Percentiles rank a stretch among this genome's conserved stretches.
These are phyloP conservation scores for Cercis canadensis DNA, from an alignment of 306 rosid genomes.

Conservation along the genomic window DNA sequence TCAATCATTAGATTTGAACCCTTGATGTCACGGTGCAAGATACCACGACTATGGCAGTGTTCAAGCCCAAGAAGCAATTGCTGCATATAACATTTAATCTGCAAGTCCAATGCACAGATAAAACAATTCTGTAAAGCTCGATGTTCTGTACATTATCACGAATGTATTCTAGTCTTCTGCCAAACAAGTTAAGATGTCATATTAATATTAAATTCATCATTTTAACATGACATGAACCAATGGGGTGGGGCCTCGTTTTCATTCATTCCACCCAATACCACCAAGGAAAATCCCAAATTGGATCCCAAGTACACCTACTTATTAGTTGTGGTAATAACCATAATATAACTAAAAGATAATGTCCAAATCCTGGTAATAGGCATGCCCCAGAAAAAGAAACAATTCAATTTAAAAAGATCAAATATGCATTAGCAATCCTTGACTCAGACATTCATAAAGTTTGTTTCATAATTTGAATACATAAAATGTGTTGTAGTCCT, in stretches of 20 bases:
- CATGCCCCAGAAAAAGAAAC: neutral
- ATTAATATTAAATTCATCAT: neutral
- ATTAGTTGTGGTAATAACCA: neutral
- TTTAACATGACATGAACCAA: neutral
- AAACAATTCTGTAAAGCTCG: neutral
- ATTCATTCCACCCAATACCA: no score
- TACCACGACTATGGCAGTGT: conserved; percentile 83
- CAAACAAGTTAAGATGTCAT: conserved; percentile 6
- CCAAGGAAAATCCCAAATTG: no score
- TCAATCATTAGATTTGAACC: conserved; percentile 87
- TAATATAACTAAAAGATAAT: conserved; percentile 1
- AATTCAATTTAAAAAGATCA: neutral
- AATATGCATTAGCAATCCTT: conserved; percentile 4
- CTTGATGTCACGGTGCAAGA: conserved; percentile 93
- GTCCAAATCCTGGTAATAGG: neutral
- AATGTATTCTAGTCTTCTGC: neutral
- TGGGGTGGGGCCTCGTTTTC: no score
- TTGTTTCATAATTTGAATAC: neutral
- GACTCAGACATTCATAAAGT: no score
- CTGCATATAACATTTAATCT: conserved; percentile 85
- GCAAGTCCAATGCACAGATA: conserved; percentile 36
- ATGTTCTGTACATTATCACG: neutral
- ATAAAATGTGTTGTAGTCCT: neutral
- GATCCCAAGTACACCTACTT: neutral
- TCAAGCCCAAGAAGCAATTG: conserved; percentile 84